Conservation (phyloP, 2,329 filamentous ascomycete genomes). For the Ascochyta rabiei region DNA sequence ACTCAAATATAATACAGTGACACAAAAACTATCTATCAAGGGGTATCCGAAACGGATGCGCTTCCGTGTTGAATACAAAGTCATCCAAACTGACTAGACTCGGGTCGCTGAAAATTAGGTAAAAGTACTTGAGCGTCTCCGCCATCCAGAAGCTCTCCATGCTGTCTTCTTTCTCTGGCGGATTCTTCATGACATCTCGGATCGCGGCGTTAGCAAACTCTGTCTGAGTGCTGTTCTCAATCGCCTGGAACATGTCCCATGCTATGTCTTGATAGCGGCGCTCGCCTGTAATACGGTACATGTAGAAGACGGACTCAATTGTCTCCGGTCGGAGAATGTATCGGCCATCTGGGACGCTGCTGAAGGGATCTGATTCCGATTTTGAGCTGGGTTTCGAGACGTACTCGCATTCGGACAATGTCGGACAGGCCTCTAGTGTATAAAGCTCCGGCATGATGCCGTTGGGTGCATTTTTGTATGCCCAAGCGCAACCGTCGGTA, state of each 20-base stretch:
- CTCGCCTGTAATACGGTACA: conserved; percentile 65
- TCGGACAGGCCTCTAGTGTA: conserved; percentile 54
- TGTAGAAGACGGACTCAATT: conserved; percentile 64
- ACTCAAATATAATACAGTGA: too few relatives aligned
- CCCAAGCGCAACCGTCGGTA: conserved; percentile 66
- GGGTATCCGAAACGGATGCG: conserved; percentile 51
- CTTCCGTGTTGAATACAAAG: conserved; percentile 55
- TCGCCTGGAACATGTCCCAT: conserved; percentile 57
- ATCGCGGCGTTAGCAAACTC: conserved; percentile 54
- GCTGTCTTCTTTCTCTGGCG: conserved; percentile 38
- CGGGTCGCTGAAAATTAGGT: conserved; percentile 54
- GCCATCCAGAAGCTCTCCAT: conserved; percentile 60
- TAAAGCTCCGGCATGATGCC: conserved; percentile 66
- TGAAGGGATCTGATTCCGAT: conserved; percentile 39
- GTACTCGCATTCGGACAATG: conserved; percentile 47
- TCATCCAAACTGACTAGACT: conserved; percentile 52
- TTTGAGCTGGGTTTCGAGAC: conserved; percentile 43
- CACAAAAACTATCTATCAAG: too few relatives aligned
- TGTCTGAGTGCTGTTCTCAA: conserved; percentile 50
- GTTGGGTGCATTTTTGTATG: conserved; percentile 60
- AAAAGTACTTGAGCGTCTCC: conserved; percentile 58
- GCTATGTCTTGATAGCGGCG: conserved; percentile 51
- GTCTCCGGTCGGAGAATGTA: conserved; percentile 61
- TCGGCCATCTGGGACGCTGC: conserved; percentile 49
- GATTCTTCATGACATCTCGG: conserved; percentile 50